Evolutionary conservation across 2,329 filamentous ascomycete species (phyloP).

Genomic region (Ustulina deusta): DNA sequence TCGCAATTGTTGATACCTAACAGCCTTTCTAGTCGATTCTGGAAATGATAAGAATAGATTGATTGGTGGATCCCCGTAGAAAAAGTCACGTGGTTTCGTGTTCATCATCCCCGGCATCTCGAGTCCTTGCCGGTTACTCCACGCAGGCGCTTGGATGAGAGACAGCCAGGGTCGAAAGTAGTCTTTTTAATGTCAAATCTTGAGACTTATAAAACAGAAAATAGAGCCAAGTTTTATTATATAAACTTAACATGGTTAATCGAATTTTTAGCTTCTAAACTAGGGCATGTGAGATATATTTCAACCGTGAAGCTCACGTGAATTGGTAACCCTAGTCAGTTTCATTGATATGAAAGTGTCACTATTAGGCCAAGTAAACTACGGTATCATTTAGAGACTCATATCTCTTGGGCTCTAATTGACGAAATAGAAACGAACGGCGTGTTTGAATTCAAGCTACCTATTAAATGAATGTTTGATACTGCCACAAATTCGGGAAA

Average conservation of each 20-base stretch:
- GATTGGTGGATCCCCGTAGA: neutral
- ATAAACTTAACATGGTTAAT: neutral
- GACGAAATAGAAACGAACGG: neutral
- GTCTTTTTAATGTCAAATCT: neutral
- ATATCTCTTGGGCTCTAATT: neutral
- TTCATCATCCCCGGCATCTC: neutral
- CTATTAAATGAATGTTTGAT: neutral
- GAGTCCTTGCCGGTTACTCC: neutral
- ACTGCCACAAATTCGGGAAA: neutral
- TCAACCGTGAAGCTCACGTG: neutral
- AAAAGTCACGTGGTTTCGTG: constrained; percentile 27
- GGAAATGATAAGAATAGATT: constrained; percentile 4
- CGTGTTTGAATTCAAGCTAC: neutral
- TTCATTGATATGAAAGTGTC: neutral
- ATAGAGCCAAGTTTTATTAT: no score
- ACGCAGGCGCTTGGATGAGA: neutral
- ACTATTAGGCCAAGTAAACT: neutral
- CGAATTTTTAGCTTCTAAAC: neutral
- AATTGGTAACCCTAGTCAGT: neutral
- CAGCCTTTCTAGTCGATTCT: constrained; percentile 19
- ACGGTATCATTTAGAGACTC: neutral
- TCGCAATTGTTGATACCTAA: constrained; percentile 1
- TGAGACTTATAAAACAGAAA: no score
- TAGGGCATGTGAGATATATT: neutral
- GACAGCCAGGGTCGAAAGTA: neutral